These are phyloP conservation scores for Rhizophora apiculata DNA, from an alignment of 345 rosid species.

Conservation along the genomic window DNA sequence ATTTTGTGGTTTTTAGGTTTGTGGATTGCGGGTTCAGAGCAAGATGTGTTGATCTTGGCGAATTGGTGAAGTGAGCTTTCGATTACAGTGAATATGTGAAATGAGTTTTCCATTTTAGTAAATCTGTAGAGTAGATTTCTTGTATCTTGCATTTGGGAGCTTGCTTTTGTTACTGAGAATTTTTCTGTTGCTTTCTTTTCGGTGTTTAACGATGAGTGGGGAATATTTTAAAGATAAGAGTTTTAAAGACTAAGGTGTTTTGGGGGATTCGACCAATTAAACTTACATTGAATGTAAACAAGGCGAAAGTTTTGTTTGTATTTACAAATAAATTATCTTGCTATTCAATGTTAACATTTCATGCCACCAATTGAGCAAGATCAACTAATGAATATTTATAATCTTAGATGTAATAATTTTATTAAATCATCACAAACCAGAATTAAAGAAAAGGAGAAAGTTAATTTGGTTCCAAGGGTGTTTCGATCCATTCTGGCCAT, in stretches of 20 bases:
- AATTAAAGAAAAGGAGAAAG: too few relatives aligned
- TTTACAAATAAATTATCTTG: slow-evolving; percentile 24
- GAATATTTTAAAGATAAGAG: slow-evolving; percentile 31
- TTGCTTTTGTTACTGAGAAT: slow-evolving; percentile 1
- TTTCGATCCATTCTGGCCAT: too few relatives aligned
- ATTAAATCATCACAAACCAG: too few relatives aligned
- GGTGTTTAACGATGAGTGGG: slow-evolving; percentile 43
- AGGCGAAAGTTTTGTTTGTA: slow-evolving; percentile 9
- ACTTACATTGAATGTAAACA: slow-evolving; percentile 3
- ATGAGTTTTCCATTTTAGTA: too few relatives aligned
- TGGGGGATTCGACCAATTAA: slow-evolving; percentile 52
- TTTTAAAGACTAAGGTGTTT: slow-evolving; percentile 19
- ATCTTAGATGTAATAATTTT: too few relatives aligned
- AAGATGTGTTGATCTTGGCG: not conserved
- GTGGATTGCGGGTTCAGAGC: not conserved
- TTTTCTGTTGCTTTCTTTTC: slow-evolving; percentile 2
- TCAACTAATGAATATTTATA: too few relatives aligned
- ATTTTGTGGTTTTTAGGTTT: not conserved
- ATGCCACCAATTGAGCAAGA: too few relatives aligned
- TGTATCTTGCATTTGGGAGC: not conserved
- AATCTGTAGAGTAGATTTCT: not conserved
- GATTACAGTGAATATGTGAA: not conserved
- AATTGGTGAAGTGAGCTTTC: not conserved
- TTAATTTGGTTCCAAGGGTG: too few relatives aligned
- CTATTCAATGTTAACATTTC: not conserved